Evolutionary conservation across 306 rosid species (phyloP).

Genomic region (Carpinus fangiana): DNA sequence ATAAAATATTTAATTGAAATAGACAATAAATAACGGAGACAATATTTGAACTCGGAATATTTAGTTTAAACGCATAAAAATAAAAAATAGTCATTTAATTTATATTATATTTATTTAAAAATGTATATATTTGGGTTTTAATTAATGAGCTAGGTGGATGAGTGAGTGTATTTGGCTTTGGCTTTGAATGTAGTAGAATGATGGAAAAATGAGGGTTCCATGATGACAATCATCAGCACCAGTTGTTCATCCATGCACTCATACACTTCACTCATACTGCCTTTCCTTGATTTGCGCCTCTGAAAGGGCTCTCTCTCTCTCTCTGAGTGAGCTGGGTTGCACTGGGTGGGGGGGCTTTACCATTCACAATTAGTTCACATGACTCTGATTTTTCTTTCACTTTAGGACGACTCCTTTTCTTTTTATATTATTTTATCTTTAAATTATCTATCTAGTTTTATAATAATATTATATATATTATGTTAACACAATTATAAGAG

Average conservation of each 20-base stretch:
- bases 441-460: neutral
- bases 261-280: conserved; percentile 33
- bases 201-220: no score
- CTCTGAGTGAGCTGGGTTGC: conserved; percentile 52
- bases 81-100: no score
- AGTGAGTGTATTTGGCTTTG: no score
- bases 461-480: no score
- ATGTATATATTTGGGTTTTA: neutral
- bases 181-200: no score
- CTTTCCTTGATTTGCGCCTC: conserved; percentile 65
- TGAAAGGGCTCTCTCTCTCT: conserved; percentile 27
- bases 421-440: neutral
- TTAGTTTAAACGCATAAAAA: no score
- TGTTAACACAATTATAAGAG: no score
- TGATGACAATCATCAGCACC: no score
- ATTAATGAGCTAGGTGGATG: neutral
- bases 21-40: no score
- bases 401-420: neutral
- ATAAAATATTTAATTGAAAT: no score
- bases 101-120: neutral
- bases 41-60: no score
- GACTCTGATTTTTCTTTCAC: conserved; percentile 20
- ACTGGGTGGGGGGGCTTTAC: conserved; percentile 31
- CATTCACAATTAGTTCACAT: conserved; percentile 31
- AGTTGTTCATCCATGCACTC: no score